Conservation (phyloP, 768 basidiomycete genomes). For the Panellus pusillus region DNA sequence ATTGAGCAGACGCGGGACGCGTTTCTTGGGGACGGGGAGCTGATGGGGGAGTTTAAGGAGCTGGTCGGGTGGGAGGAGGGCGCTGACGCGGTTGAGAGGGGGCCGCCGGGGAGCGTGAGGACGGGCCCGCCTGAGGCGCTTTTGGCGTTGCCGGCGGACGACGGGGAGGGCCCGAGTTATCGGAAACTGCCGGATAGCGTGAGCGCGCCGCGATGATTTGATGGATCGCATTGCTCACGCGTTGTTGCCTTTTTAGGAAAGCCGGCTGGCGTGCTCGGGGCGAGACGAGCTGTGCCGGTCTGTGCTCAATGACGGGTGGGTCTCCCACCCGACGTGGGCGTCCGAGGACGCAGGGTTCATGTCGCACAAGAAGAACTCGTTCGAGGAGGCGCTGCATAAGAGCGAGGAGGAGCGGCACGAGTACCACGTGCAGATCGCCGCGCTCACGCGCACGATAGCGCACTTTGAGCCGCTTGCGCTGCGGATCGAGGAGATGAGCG, state of each 20-base stretch:
- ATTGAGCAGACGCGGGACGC: slow-evolving; percentile 72
- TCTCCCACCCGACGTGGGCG: slow-evolving; percentile 97
- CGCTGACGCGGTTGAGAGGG: slow-evolving; percentile 58
- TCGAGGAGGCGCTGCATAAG: slow-evolving; percentile 94
- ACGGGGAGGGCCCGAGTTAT: slow-evolving; percentile 93
- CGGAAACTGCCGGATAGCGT: slow-evolving; percentile 85
- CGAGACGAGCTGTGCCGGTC: slow-evolving; percentile 93
- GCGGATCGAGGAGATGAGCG: slow-evolving; percentile 85
- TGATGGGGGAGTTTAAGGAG: slow-evolving; percentile 83
- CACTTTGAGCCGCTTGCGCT: slow-evolving; percentile 84
- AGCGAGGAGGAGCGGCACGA: slow-evolving; percentile 98
- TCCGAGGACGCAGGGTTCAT: slow-evolving; percentile 95
- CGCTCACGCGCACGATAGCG: slow-evolving; percentile 85
- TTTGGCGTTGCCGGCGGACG: slow-evolving; percentile 76
- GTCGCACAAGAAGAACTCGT: slow-evolving; percentile 94
- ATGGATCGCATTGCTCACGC: slow-evolving; percentile 6
- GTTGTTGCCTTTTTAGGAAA: slow-evolving; percentile 59
- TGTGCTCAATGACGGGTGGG: slow-evolving; percentile 97
- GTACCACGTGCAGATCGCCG: slow-evolving; percentile 94
- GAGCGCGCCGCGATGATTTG: slow-evolving; percentile 35
- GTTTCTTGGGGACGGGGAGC: slow-evolving; percentile 80
- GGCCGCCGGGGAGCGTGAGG: slow-evolving; percentile 77
- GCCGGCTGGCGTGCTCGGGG: slow-evolving; percentile 87
- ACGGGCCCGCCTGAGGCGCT: slow-evolving; percentile 76
- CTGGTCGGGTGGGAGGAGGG: slow-evolving; percentile 79